These are phyloP conservation scores for Podospora tetraspora DNA, from an alignment of 495 filamentous ascomycete genomes.

Conservation along the genomic window DNA sequence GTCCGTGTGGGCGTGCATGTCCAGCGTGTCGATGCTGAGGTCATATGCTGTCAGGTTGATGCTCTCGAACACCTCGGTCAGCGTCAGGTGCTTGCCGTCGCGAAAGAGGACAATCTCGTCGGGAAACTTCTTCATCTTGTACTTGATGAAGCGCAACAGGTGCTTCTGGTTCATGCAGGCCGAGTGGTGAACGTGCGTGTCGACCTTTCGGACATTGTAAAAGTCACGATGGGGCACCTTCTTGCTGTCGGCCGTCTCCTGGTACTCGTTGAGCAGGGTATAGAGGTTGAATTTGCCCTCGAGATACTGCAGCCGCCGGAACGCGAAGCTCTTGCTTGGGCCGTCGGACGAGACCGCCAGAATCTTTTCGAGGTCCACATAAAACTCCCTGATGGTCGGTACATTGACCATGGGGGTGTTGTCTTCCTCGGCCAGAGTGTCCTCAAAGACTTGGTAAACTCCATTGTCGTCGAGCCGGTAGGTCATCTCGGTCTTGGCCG, in stretches of 20 bases:
- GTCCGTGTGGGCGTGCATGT: conserved; percentile 99
- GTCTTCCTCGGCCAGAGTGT: conserved; percentile 51
- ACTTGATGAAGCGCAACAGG: conserved; percentile 95
- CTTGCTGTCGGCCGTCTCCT: conserved; percentile 97
- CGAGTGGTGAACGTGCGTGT: conserved; percentile 98
- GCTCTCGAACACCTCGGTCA: conserved; percentile 92
- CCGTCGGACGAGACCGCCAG: conserved; percentile 84
- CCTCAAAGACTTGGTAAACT: conserved; percentile 87
- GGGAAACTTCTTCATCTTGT: conserved; percentile 96
- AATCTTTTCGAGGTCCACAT: conserved; percentile 87
- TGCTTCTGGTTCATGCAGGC: conserved; percentile 99
- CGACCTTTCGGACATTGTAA: conserved; percentile 97
- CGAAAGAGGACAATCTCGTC: conserved; percentile 90
- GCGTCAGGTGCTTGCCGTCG: conserved; percentile 86
- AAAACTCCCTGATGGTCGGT: conserved; percentile 87
- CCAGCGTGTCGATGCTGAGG: conserved; percentile 94
- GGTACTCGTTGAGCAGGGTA: conserved; percentile 85
- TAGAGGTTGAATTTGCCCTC: conserved; percentile 97
- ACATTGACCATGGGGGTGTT: conserved; percentile 68
- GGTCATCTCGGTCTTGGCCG: conserved; percentile 59
- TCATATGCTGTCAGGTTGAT: conserved; percentile 97
- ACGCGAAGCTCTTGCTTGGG: conserved; percentile 94
- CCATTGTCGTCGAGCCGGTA: conserved; percentile 76
- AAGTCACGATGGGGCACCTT: conserved; percentile 96
- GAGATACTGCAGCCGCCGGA: conserved; percentile 85